Conservation (phyloP, 2,329 filamentous ascomycete species). For the Boeremia lycopersici region DNA sequence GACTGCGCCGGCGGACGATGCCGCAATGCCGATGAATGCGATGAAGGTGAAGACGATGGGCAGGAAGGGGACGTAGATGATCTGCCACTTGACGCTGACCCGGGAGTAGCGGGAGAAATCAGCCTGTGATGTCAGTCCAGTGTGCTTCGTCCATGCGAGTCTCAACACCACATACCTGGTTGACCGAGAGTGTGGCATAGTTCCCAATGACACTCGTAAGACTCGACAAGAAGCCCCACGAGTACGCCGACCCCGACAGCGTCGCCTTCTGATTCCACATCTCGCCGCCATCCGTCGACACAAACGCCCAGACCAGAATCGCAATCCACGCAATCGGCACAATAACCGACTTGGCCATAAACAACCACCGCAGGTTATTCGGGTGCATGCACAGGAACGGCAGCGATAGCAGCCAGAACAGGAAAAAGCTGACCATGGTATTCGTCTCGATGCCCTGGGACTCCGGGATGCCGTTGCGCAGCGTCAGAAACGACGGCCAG, state of each 20-base stretch:
- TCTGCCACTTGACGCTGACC: conserved; percentile 56
- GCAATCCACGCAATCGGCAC: conserved; percentile 66
- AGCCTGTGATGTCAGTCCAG: conserved; percentile 46
- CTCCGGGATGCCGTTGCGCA: conserved; percentile 60
- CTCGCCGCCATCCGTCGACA: conserved; percentile 58
- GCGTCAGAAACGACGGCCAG: conserved; percentile 62
- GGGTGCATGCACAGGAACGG: conserved; percentile 63
- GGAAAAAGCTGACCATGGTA: conserved; percentile 62
- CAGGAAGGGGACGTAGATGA: conserved; percentile 58
- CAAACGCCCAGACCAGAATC: conserved; percentile 68
- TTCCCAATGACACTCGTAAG: conserved; percentile 58
- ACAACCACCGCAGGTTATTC: conserved; percentile 60
- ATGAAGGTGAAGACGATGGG: conserved; percentile 61
- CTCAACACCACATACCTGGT: conserved; percentile 44
- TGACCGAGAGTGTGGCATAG: conserved; percentile 59
- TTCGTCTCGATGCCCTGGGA: conserved; percentile 62
- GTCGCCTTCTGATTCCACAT: conserved; percentile 55
- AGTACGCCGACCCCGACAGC: conserved; percentile 57
- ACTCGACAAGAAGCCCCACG: conserved; percentile 60
- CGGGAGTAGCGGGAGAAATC: conserved; percentile 63
- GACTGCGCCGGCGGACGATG: conserved; percentile 60
- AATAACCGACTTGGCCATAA: conserved; percentile 54
- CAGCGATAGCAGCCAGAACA: conserved; percentile 64
- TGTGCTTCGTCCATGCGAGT: neutral
- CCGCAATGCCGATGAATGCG: conserved; percentile 63